Evolutionary conservation across 306 rosid species (phyloP).

Genomic region (Calophaca sinica): DNA sequence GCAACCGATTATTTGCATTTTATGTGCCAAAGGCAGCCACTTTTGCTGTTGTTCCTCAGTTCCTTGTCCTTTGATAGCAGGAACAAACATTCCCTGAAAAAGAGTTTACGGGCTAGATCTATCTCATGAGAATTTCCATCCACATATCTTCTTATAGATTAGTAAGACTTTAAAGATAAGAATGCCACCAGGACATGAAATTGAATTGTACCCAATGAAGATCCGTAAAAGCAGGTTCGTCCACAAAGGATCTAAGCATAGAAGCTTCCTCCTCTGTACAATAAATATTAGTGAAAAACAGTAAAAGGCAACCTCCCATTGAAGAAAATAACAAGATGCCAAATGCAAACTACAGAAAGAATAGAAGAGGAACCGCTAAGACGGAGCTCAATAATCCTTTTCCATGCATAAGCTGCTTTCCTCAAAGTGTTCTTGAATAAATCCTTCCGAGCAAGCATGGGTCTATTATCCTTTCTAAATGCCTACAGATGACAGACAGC

Average conservation of each 20-base stretch:
- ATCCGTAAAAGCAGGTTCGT: constrained; percentile 87
- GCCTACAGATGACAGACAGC: constrained; percentile 53
- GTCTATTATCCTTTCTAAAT: constrained; percentile 84
- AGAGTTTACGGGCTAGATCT: constrained; percentile 3
- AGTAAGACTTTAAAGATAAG: neutral
- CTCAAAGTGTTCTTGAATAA: constrained; percentile 83
- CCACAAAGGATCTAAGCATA: constrained; percentile 76
- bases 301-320: neutral
- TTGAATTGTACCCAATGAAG: constrained; percentile 89
- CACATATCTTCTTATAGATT: constrained; percentile 7
- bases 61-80: constrained; percentile 93
- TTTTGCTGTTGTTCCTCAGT: constrained; percentile 88
- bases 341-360: constrained; percentile 19
- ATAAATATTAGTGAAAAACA: constrained; percentile 10
- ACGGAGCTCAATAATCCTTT: constrained; percentile 85
- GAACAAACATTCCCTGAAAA: constrained; percentile 90
- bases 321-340: constrained; percentile 22
- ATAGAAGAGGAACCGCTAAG: constrained; percentile 65
- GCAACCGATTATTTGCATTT: constrained; percentile 98
- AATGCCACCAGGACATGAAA: constrained; percentile 35
- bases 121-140: constrained; percentile 25
- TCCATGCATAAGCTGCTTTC: constrained; percentile 88
- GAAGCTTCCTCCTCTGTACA: constrained; percentile 84
- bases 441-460: constrained; percentile 76
- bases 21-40: constrained; percentile 88